Percentiles rank a stretch among this genome's conserved stretches.
Evolutionary conservation across 2,329 filamentous ascomycete genomes (phyloP).

Genomic region (Grosmannia huntii): DNA sequence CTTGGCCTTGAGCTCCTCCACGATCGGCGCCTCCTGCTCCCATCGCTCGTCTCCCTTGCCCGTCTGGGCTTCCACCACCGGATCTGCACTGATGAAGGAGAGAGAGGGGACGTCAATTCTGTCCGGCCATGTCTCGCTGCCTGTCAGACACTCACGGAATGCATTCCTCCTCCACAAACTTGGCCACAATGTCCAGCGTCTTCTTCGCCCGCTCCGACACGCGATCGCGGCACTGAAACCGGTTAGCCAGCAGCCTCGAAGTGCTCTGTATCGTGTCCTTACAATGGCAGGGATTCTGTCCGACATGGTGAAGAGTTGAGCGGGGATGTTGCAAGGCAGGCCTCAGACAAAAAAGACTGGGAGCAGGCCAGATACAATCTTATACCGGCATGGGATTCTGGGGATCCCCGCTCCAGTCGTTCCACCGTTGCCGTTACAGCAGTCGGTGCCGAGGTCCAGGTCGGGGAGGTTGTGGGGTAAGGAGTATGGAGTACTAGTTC

Average conservation of each 20-base stretch:
- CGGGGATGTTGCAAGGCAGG: neutral
- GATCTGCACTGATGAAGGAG: conserved; percentile 47
- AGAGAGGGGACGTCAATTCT: neutral
- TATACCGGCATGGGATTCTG: neutral
- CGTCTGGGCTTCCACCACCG: conserved; percentile 67
- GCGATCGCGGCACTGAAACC: conserved; percentile 25
- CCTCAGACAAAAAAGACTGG: neutral
- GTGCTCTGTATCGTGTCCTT: conserved; percentile 11
- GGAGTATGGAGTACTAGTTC: too few species aligned
- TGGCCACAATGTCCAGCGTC: conserved; percentile 77
- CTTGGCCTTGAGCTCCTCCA: conserved; percentile 82
- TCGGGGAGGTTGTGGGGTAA: conserved; percentile 7
- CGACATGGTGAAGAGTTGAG: conserved; percentile 22
- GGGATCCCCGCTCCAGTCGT: neutral
- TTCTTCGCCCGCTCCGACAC: conserved; percentile 78
- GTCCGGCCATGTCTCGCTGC: neutral
- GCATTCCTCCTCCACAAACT: conserved; percentile 95
- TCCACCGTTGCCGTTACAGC: neutral
- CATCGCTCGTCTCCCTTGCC: conserved; percentile 67
- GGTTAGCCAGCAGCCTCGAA: neutral
- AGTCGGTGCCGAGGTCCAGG: conserved; percentile 8
- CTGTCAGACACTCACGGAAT: conserved; percentile 45
- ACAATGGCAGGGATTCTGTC: conserved; percentile 33
- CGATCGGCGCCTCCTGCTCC: conserved; percentile 62
- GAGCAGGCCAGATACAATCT: neutral